A percentile compares a stretch with the other conserved stretches of the same genome.
Evolutionary conservation across 371 early-diverging fungal species (phyloP).

Genomic region (Mortierella polycephala): DNA sequence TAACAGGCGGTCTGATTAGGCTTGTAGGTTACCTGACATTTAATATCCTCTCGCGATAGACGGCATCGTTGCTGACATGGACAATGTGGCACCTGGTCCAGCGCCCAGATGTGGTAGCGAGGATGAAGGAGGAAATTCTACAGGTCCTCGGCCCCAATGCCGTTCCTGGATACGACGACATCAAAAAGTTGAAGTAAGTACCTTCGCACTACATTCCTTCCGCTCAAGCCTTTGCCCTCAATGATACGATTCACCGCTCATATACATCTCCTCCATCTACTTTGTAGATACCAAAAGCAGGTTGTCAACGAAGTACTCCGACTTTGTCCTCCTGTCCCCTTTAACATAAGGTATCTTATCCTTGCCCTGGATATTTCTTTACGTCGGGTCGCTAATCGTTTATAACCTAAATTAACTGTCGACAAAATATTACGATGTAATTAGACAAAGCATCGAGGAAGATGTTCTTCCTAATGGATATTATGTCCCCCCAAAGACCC

Average conservation of each 20-base stretch:
- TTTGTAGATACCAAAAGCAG: conserved; percentile 39
- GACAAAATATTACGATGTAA: too few species aligned
- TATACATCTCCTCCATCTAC: not conserved
- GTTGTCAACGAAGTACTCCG: conserved; percentile 51
- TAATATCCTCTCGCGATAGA: conserved; percentile 8
- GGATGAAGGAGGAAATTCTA: conserved; percentile 24
- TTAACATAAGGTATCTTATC: conserved; percentile 31
- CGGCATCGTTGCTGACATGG: conserved; percentile 44
- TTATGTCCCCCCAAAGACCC: conserved; percentile 34
- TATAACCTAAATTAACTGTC: too few species aligned
- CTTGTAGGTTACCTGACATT: too few species aligned
- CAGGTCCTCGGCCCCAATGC: conserved; percentile 24
- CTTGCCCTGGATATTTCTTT: not conserved
- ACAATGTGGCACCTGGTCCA: conserved; percentile 43
- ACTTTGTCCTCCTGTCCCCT: conserved; percentile 46
- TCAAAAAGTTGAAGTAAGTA: conserved; percentile 42
- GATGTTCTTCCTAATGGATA: conserved; percentile 50
- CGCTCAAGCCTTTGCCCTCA: not conserved
- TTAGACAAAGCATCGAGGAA: conserved; percentile 49
- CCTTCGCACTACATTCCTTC: not conserved
- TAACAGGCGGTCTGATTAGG: not conserved
- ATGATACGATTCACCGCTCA: not conserved
- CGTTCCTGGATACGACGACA: conserved; percentile 35
- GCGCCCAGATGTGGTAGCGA: conserved; percentile 28
- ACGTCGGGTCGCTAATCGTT: too few species aligned